Percentiles rank a stretch among this genome's conserved stretches.
These are phyloP conservation scores for Aegle marmelos DNA, from an alignment of 345 rosid genomes.

Conservation along the genomic window DNA sequence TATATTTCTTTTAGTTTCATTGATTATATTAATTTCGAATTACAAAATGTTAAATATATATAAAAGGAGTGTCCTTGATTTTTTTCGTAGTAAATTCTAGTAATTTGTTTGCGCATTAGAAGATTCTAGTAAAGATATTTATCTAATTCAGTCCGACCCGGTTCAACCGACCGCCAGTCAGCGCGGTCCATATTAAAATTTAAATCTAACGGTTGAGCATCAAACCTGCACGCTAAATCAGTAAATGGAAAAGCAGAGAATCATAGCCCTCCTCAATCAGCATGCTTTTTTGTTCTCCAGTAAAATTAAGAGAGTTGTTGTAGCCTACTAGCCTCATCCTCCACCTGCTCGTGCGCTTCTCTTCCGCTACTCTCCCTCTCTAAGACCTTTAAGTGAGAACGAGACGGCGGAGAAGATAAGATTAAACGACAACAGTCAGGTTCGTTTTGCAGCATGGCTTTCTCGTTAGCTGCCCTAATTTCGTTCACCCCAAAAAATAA, in stretches of 20 bases:
- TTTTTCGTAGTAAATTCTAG: too few species aligned
- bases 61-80: too few species aligned
- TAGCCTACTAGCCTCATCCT: neutral
- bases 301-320: neutral
- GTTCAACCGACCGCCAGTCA: neutral
- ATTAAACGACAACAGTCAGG: neutral
- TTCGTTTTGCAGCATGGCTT: neutral
- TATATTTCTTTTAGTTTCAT: too few species aligned
- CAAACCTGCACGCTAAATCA: neutral
- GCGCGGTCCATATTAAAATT: neutral
- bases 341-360: neutral
- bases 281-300: neutral
- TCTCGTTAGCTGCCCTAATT: neutral
- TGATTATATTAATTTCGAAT: too few species aligned
- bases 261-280: neutral
- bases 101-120: neutral
- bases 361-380: neutral
- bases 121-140: neutral
- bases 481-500: neutral
- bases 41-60: too few species aligned
- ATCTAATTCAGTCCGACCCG: neutral
- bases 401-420: neutral
- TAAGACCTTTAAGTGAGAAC: neutral
- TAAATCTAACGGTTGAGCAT: neutral
- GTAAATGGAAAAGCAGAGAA: neutral